A percentile compares a stretch with the other conserved stretches of the same genome.
These are phyloP conservation scores for Apiospora arundinis DNA, from an alignment of 2,329 filamentous ascomycete species.

Conservation along the genomic window DNA sequence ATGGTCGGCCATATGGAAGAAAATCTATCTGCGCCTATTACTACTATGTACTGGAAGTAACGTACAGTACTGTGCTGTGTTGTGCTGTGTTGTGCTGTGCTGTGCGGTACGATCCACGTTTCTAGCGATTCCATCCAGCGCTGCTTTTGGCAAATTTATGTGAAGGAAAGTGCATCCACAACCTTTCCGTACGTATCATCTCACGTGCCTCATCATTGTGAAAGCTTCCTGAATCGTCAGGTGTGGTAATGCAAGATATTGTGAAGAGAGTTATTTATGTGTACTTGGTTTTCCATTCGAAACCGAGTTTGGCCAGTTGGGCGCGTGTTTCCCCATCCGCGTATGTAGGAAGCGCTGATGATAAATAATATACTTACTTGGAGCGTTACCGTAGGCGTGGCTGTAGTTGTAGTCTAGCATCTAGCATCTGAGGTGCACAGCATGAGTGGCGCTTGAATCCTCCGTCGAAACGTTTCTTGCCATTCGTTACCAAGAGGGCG, in stretches of 20 bases:
- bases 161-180: background rate
- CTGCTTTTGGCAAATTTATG: background rate
- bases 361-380: background rate
- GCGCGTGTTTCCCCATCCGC: background rate
- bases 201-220: background rate
- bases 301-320: background rate
- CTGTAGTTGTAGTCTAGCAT: background rate
- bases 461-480: conserved; percentile 11
- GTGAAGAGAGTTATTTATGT: background rate
- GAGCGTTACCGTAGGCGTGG: background rate
- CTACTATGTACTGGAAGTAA: no score
- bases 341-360: background rate
- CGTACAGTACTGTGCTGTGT: background rate
- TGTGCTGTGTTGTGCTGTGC: background rate
- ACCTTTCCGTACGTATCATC: background rate
- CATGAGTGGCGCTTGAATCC: conserved; percentile 18
- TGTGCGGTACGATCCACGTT: background rate
- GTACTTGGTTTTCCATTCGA: background rate
- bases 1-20: conserved; percentile 1
- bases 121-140: background rate
- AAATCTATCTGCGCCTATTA: background rate
- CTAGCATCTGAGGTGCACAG: conserved; percentile 10
- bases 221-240: conserved; percentile 15
- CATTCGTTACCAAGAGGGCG: conserved; percentile 16
- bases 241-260: conserved; percentile 2